Evolutionary conservation across 148 eudicot genomes (phyloP).

Genomic region (Chenopodium suecicum): DNA sequence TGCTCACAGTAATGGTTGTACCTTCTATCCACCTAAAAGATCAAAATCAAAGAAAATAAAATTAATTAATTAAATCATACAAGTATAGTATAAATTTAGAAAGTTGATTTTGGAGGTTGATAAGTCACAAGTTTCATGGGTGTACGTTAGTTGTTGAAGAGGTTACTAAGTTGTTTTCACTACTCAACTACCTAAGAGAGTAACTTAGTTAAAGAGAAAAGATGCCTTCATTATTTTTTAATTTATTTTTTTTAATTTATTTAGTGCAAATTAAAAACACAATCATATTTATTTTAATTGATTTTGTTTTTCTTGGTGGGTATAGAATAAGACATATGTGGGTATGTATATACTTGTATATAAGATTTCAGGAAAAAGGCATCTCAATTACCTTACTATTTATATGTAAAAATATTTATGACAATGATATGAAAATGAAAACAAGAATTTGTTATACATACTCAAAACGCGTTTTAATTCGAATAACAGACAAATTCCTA

Average conservation of each 20-base stretch:
- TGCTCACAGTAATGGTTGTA: slow-evolving; percentile 87
- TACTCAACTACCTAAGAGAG: slow-evolving; percentile 34
- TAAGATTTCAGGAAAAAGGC: slow-evolving; percentile 14
- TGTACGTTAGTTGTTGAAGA: slow-evolving; percentile 29
- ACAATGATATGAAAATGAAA: background rate
- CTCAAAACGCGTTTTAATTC: background rate
- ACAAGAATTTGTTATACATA: background rate
- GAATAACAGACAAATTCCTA: background rate
- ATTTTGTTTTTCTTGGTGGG: slow-evolving; percentile 1
- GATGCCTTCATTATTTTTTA: slow-evolving; percentile 12
- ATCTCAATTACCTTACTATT: slow-evolving; percentile 16
- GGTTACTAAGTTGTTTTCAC: slow-evolving; percentile 37
- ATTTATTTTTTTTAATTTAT: background rate
- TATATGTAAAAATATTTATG: slow-evolving; percentile 16
- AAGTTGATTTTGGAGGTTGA: slow-evolving; percentile 26
- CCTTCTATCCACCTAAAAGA: slow-evolving; percentile 73
- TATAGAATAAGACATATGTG: slow-evolving; percentile 17
- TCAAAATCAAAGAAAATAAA: background rate
- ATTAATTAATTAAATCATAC: background rate
- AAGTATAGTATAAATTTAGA: background rate
- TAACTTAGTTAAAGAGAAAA: slow-evolving; percentile 5
- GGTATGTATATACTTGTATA: background rate
- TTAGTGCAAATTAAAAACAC: slow-evolving; percentile 2
- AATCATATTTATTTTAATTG: slow-evolving; percentile 3
- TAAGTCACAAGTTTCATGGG: slow-evolving; percentile 39